Conservation (phyloP, 371 early-diverging fungal species). For the Syncephalastrum sp. region DNA sequence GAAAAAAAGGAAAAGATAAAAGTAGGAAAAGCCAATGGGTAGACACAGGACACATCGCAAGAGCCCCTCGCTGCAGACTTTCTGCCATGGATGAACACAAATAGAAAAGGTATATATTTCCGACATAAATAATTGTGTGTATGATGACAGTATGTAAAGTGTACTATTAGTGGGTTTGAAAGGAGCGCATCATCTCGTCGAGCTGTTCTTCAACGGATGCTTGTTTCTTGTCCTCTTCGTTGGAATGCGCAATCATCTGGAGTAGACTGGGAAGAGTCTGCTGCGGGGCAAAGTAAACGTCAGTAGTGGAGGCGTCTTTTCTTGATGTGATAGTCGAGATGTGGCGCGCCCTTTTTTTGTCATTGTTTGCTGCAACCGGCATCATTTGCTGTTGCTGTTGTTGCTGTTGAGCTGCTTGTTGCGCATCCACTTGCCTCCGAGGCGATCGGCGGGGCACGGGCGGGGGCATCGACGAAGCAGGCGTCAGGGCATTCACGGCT, state of each 20-base stretch:
- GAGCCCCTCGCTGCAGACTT: too few relatives aligned
- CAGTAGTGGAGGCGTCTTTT: constrained; percentile 20
- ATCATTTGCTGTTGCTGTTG: constrained; percentile 3
- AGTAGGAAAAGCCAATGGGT: too few relatives aligned
- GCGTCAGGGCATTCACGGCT: not conserved
- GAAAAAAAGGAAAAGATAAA: too few relatives aligned
- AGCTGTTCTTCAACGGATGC: constrained; percentile 20
- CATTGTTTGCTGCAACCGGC: not conserved
- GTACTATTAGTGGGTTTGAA: not conserved
- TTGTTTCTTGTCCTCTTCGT: constrained; percentile 9
- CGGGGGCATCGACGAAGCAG: constrained; percentile 14
- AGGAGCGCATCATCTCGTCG: constrained; percentile 27
- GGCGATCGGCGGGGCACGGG: constrained; percentile 32
- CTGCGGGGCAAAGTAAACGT: constrained; percentile 25
- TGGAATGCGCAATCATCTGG: constrained; percentile 19
- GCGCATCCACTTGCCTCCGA: constrained; percentile 13
- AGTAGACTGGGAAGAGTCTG: constrained; percentile 23
- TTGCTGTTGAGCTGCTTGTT: constrained; percentile 7
- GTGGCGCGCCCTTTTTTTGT: constrained; percentile 14
- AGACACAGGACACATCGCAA: too few relatives aligned
- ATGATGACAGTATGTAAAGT: too few relatives aligned
- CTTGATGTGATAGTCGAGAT: constrained; percentile 14
- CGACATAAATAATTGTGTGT: too few relatives aligned
- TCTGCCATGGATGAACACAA: too few relatives aligned
- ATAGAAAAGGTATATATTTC: too few relatives aligned